phyloP scores from a whole-genome alignment of 2,329 filamentous ascomycete genomes.

The Sporothrix luriei region DNA sequence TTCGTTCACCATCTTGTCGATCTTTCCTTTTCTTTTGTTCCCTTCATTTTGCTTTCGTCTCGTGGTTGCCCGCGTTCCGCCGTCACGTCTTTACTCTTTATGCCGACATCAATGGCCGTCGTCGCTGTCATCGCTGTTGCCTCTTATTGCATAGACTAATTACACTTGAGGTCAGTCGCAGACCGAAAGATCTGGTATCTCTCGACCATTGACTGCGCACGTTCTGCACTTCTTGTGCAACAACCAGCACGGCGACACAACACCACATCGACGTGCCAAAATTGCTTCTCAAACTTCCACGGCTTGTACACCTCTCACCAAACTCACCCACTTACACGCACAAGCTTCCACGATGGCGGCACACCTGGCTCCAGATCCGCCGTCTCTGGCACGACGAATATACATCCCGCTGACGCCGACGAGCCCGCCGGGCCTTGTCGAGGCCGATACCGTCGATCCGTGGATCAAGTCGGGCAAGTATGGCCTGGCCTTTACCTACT shows the following conservation, averaged over 20 bases:
- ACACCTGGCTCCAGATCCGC: slow-evolving; percentile 37
- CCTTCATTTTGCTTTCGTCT: neutral
- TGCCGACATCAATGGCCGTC: slow-evolving; percentile 25
- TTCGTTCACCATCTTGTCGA: neutral
- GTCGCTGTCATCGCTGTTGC: slow-evolving; percentile 4
- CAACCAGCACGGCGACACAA: neutral
- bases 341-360: slow-evolving; percentile 21
- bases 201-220: slow-evolving; percentile 14
- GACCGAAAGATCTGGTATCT: slow-evolving; percentile 32
- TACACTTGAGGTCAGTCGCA: neutral
- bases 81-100: neutral
- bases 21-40: neutral
- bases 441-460: slow-evolving; percentile 70
- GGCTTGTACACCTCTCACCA: neutral
- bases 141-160: slow-evolving; percentile 30
- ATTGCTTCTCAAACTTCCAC: neutral
- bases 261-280: neutral
- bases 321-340: neutral
- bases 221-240: neutral
- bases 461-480: slow-evolving; percentile 85
- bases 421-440: slow-evolving; percentile 63
- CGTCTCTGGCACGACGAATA: slow-evolving; percentile 57
- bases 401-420: slow-evolving; percentile 61
- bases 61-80: too few species aligned
- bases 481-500: slow-evolving; percentile 84